Evolutionary conservation across 495 filamentous ascomycete species (phyloP).

Genomic region (Penicillium ucsense): DNA sequence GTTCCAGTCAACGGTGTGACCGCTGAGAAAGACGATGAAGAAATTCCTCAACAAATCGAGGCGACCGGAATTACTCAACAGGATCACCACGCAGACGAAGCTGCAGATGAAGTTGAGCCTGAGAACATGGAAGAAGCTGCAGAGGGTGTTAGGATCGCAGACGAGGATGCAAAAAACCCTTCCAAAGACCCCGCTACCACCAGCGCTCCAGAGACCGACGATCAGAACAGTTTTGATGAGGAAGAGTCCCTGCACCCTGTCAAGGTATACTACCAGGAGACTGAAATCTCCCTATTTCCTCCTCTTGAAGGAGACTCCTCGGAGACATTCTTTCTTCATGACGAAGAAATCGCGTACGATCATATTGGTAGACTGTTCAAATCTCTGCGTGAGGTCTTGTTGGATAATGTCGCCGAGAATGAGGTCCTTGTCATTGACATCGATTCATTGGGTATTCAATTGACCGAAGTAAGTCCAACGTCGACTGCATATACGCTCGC

Average conservation of each 20-base stretch:
- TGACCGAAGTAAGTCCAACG: constrained; percentile 53
- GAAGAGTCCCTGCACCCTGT: constrained; percentile 34
- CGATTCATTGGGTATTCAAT: constrained; percentile 55
- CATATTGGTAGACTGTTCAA: constrained; percentile 51
- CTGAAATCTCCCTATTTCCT: constrained; percentile 63
- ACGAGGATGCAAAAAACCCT: not conserved
- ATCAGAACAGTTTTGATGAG: constrained; percentile 3
- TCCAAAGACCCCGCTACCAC: constrained; percentile 5
- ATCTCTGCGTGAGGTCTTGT: constrained; percentile 56
- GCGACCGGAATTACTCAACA: too few species aligned
- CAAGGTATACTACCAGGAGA: constrained; percentile 57
- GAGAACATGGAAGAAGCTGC: not conserved
- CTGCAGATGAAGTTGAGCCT: too few species aligned
- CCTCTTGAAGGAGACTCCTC: constrained; percentile 52
- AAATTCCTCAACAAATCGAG: too few species aligned
- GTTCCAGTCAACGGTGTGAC: too few species aligned
- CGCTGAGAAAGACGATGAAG: too few species aligned
- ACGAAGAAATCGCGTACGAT: constrained; percentile 49
- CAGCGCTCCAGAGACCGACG: constrained; percentile 4
- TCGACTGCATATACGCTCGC: not conserved
- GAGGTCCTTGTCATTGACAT: constrained; percentile 64
- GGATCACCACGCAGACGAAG: too few species aligned
- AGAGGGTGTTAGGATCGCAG: constrained; percentile 1
- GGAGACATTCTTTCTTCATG: constrained; percentile 64
- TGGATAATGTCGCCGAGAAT: constrained; percentile 52